Conservation (phyloP, 805 yeast genomes). For the Ascoidea tarda region DNA sequence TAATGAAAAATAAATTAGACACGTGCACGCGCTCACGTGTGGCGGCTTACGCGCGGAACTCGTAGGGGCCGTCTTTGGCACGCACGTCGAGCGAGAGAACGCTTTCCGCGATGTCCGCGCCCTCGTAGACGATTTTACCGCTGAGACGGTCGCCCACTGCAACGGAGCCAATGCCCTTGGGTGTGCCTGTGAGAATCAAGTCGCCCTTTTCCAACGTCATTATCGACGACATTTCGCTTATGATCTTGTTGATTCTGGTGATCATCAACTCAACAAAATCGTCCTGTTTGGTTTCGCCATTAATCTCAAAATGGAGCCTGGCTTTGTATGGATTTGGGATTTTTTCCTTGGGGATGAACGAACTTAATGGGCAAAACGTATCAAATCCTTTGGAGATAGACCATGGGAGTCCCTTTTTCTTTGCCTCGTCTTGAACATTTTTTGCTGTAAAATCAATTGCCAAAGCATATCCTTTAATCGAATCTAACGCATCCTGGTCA, state of each 20-base stretch:
- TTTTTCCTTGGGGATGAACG: constrained; percentile 46
- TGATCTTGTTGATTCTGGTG: constrained; percentile 69
- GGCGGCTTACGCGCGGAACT: too few species aligned
- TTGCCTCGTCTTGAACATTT: constrained; percentile 90
- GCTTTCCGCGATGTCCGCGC: constrained; percentile 36
- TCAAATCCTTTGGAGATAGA: constrained; percentile 92
- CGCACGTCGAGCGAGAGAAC: constrained; percentile 33
- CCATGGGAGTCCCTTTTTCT: constrained; percentile 93
- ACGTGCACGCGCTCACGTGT: too few species aligned
- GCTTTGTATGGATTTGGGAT: constrained; percentile 68
- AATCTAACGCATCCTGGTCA: constrained; percentile 53
- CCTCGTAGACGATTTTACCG: constrained; percentile 48
- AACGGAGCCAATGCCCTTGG: constrained; percentile 85
- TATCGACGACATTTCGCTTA: constrained; percentile 66
- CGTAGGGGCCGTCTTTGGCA: not conserved
- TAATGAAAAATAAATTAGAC: too few species aligned
- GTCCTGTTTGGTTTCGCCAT: constrained; percentile 55
- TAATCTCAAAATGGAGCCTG: constrained; percentile 38
- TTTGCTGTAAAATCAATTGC: constrained; percentile 94
- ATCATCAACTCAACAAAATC: constrained; percentile 78
- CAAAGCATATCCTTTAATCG: constrained; percentile 77
- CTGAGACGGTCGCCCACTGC: constrained; percentile 64
- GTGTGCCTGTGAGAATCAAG: constrained; percentile 88
- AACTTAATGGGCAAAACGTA: constrained; percentile 79
- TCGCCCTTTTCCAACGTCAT: constrained; percentile 91